Percentiles rank a stretch among this genome's conserved stretches.
phyloP scores from a whole-genome alignment of 306 rosid genomes.

The Vigna radiata region DNA sequence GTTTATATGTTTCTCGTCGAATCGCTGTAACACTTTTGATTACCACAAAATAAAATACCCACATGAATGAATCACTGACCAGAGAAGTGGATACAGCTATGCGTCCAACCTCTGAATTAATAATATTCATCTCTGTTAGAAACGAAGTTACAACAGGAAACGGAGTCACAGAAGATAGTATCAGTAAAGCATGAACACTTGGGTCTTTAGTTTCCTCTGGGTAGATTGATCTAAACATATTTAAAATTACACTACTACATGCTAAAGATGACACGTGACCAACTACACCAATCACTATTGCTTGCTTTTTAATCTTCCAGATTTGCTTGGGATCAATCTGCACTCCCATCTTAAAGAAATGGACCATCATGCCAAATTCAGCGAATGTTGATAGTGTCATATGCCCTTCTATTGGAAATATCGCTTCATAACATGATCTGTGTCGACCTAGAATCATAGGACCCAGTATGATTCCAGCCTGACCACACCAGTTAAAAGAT shows the following conservation, averaged over 20 bases:
- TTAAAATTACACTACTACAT: not conserved
- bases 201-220: not conserved
- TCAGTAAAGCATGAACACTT: not conserved
- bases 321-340: constrained; percentile 26
- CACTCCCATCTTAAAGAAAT: constrained; percentile 47
- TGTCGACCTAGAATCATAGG: constrained; percentile 28
- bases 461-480: constrained; percentile 49
- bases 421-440: not conserved
- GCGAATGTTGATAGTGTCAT: constrained; percentile 43
- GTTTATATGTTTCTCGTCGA: not conserved
- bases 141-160: constrained; percentile 20
- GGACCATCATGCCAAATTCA: constrained; percentile 47
- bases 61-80: constrained; percentile 41
- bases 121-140: constrained; percentile 45
- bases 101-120: constrained; percentile 46
- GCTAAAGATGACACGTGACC: constrained; percentile 25
- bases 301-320: constrained; percentile 30
- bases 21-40: not conserved
- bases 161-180: constrained; percentile 18
- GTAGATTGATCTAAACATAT: not conserved
- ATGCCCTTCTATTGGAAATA: constrained; percentile 29
- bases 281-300: constrained; percentile 17
- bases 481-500: not conserved
- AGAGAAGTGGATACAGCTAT: constrained; percentile 43
- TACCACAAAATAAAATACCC: constrained; percentile 11